Base-by-base conservation (phyloP, 1,284 basidiomycete genomes). In the Xanthoconium separans region DNA sequence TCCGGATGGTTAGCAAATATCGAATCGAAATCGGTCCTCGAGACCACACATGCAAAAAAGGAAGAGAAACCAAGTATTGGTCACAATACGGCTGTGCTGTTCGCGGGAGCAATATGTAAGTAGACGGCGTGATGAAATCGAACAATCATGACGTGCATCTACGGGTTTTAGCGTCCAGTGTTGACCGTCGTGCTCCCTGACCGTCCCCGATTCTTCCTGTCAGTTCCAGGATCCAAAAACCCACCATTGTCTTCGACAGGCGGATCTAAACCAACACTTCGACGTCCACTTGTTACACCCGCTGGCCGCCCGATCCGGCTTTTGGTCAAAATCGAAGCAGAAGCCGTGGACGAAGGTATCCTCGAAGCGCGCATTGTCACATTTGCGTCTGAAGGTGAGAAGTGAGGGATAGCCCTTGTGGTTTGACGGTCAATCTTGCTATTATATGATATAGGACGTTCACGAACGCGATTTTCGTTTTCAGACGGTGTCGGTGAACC, bases 221-320 rank as follows among this genome's bases (percentile, higher is more conserved):
- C 64, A 20, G 43, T 27, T 18, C 31, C 52, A 29, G 64, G 56
- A 44, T 64, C 65, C 45, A 59, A 54, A 27, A 60, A 57, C 40
- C 47, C 59, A 39, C 31, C 40, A 11, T 46, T 30, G 15, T 65
- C 61, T 42, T 70, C 72, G 6, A 74, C 74, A 20, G 72, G 55
- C 45, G 58, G 64, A 43, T 69, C 64, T 37, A 65, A 52, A 40
- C 70, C 66, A 33, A 59, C 73, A 55, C 83, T 85, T 62, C 75
- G 76, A 50, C 84, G 76, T 16, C 79, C 78, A 50, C 72, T 68
- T 2, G 61, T 66, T 24, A 68, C 58, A 24, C 72, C 71, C 41
- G 72, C 65, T 42, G 84, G 87, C 50, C 83, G 75, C 4, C 85
- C 86, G 55, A 89, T 88, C 49, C 84, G 77, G 62, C 85, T 89